phyloP scores from a whole-genome alignment of 1,139 yeast genomes.

The Tardiomyces depauwii region DNA sequence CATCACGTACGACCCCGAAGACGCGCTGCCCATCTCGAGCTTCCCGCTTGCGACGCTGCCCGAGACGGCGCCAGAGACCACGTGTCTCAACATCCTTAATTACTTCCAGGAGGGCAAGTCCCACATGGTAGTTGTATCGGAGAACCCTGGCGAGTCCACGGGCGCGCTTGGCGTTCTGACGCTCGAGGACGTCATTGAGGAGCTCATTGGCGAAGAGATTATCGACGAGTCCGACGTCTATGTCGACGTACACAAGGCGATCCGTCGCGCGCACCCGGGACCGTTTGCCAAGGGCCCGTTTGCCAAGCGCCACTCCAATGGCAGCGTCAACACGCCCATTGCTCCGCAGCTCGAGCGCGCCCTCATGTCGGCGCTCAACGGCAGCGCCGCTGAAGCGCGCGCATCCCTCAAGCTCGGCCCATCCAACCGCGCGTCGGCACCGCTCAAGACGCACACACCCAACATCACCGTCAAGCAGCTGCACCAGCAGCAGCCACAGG shows the following conservation, averaged over 20 bases:
- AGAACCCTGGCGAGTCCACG: conserved; percentile 71
- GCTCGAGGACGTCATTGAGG: conserved; percentile 93
- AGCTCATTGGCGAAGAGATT: conserved; percentile 93
- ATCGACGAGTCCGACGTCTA: conserved; percentile 96
- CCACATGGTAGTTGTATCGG: conserved; percentile 91
- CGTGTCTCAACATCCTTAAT: conserved; percentile 85
- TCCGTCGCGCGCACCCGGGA: conserved; percentile 66
- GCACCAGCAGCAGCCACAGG: neutral
- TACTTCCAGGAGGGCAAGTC: conserved; percentile 97
- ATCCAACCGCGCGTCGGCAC: conserved; percentile 68
- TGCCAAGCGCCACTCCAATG: conserved; percentile 1
- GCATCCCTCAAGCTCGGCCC: conserved; percentile 24
- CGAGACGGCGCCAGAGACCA: conserved; percentile 83
- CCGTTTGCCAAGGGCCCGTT: conserved; percentile 36
- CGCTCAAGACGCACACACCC: conserved; percentile 58
- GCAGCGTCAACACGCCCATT: conserved; percentile 1
- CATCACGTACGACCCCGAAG: conserved; percentile 95
- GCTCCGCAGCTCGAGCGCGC: conserved; percentile 2
- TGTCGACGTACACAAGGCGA: conserved; percentile 79
- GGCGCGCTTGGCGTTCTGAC: conserved; percentile 92
- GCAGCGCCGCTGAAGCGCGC: neutral
- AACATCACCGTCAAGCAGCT: conserved; percentile 30
- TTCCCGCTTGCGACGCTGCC: conserved; percentile 95
- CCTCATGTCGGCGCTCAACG: conserved; percentile 1
- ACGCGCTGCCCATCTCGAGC: conserved; percentile 80